Evolutionary conservation across 2,329 filamentous ascomycete genomes (phyloP).

Genomic region (Alternaria arbusti): DNA sequence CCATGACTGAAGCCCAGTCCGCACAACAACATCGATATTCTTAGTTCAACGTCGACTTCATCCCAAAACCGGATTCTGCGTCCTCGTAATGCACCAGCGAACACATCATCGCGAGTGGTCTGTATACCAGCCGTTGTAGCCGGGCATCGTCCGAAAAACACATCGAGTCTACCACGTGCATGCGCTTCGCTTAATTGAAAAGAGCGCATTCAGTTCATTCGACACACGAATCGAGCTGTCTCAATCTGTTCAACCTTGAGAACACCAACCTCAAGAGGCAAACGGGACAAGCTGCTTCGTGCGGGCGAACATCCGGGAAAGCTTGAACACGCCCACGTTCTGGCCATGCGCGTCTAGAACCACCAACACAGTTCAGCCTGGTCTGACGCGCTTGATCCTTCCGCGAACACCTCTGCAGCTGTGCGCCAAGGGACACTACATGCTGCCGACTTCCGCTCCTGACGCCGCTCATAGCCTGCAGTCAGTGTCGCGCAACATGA

Average conservation of each 20-base stretch:
- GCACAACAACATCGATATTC: not conserved
- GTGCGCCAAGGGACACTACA: not conserved
- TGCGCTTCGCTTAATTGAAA: not conserved
- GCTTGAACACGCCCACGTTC: not conserved
- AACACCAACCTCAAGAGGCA: not conserved
- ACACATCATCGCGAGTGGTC: not conserved
- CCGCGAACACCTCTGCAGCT: not conserved
- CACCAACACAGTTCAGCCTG: not conserved
- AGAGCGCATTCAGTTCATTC: not conserved
- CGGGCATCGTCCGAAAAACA: not conserved
- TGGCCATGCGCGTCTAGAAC: not conserved
- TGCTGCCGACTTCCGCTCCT: not conserved
- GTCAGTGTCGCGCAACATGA: not conserved
- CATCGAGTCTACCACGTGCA: not conserved
- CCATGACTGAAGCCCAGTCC: not conserved
- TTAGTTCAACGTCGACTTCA: not conserved
- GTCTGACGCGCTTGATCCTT: not conserved
- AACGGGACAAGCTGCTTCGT: not conserved
- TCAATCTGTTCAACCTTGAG: not conserved
- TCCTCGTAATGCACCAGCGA: not conserved
- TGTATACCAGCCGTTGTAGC: not conserved
- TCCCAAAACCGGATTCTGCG: not conserved
- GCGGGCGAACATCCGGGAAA: not conserved
- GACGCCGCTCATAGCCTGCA: not conserved
- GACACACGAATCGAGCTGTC: not conserved